Percentiles rank a stretch among this genome's conserved stretches.
Conservation (phyloP, 257 asterid species). For the Misopates orontium region DNA sequence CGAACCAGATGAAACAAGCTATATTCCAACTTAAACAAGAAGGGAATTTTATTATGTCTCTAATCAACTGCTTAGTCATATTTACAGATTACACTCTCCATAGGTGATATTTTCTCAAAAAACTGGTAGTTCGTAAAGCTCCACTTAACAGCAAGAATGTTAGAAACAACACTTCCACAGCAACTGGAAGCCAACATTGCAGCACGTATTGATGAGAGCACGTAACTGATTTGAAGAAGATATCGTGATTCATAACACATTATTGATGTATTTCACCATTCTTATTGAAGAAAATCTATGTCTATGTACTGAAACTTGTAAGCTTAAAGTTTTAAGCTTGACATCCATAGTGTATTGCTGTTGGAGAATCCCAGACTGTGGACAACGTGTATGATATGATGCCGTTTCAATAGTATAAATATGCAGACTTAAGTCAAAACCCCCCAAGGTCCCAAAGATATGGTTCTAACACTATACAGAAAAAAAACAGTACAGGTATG, state of each 20-base stretch:
- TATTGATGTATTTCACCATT: constrained; percentile 4
- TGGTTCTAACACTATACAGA: neutral
- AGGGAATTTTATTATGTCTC: neutral
- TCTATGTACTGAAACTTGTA: neutral
- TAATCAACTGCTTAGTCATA: neutral
- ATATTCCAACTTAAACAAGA: neutral
- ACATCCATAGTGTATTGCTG: too few species aligned
- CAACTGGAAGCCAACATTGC: neutral
- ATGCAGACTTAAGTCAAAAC: constrained; percentile 1
- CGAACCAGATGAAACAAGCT: constrained; percentile 5
- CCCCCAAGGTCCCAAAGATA: neutral
- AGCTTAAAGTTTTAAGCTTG: neutral
- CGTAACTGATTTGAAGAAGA: constrained; percentile 5
- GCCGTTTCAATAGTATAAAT: neutral
- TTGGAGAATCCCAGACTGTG: too few species aligned
- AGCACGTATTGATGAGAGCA: constrained; percentile 7
- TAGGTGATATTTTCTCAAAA: neutral
- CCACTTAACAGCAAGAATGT: neutral
- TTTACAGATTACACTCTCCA: neutral
- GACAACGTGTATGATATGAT: too few species aligned
- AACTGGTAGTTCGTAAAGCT: neutral
- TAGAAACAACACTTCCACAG: too few species aligned
- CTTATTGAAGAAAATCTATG: neutral
- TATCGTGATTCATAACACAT: neutral
- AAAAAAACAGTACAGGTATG: neutral